Conservation (phyloP, 23 red algal species). For the Cyanidiococcus yangmingshanensis region DNA sequence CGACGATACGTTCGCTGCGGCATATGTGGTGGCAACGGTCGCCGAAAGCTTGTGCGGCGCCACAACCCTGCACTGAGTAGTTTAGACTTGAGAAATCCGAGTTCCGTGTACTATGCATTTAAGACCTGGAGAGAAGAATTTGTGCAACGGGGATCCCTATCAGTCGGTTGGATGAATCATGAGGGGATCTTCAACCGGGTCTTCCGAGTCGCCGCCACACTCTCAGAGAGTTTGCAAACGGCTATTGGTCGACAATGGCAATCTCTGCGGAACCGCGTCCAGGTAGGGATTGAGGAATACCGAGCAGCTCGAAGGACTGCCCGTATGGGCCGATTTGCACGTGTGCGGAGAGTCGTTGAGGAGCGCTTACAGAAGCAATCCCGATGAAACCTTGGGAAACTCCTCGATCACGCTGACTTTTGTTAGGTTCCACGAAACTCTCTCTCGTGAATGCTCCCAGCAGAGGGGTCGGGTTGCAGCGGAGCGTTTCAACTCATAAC, state of each 20-base stretch:
- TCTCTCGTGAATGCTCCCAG: no score
- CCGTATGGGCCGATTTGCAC: neutral
- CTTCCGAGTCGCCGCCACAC: neutral
- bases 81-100: neutral
- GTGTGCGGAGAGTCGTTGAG: neutral
- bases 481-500: no score
- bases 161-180: neutral
- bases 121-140: conserved; percentile 10
- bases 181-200: neutral
- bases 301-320: neutral
- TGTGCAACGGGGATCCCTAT: neutral
- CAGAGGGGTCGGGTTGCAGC: no score
- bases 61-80: conserved; percentile 12
- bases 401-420: no score
- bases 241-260: neutral
- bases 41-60: neutral
- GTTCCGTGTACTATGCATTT: neutral
- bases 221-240: neutral
- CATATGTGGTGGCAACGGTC: conserved; percentile 4
- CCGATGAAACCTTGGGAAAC: no score
- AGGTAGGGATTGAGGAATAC: neutral
- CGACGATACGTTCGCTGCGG: neutral
- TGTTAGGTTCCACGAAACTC: no score
- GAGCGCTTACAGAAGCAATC: neutral
- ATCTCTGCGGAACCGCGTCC: neutral